Base-by-base conservation (phyloP, 768 basidiomycete species). In the Pulveroboletus sp. region DNA sequence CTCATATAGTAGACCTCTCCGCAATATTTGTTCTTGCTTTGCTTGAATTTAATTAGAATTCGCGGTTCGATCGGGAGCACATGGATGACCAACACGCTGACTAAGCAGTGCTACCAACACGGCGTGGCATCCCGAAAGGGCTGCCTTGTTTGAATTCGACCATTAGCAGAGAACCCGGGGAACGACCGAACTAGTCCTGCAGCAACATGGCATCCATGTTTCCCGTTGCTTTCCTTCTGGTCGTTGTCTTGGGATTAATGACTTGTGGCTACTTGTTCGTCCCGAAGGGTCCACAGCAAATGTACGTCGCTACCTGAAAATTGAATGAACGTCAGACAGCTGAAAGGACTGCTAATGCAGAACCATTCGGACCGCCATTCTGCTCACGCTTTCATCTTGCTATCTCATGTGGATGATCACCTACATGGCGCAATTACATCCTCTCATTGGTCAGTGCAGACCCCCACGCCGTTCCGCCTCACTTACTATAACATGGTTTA, bases 371-470 rank as follows among this genome's bases (percentile, higher is more conserved):
- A 87, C 92, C 2, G 79, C 78, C 54, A 63, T 92, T 41, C 75
- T 91, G 72, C 79, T 98, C 53, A 79, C 89, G 3, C 69, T 97
- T 16, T 73, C 81, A 4, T 86, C 80, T 47, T 94, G 90, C 70
- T 98, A 93, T 73, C 80, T 98, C 60, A 85, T 97, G 83, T 98
- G 94, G 94, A 86, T 86, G 73, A 82, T 95, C 63, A 93, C 94
- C n/a, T 98, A 95, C 70, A 77, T 96, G 65, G 93, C 93, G 1
- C 94, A 98, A 64, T 68, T 96, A 43, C 84, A 97, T 63, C 94
- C 94, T 31, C 77, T 98, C 43, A 83, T 95, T 62, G 72, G 94
- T 94, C 56, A 53, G 82, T 71, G n/a, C n/a, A 31, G 0, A 11
- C 26, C 35, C 3, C 13, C 20, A 11, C 9, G 27, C 14, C 12